Evolutionary conservation across 768 basidiomycete species (phyloP), one percentile per base, ranked within the genome.

Genomic region (Naematelia aurantialba): DNA sequence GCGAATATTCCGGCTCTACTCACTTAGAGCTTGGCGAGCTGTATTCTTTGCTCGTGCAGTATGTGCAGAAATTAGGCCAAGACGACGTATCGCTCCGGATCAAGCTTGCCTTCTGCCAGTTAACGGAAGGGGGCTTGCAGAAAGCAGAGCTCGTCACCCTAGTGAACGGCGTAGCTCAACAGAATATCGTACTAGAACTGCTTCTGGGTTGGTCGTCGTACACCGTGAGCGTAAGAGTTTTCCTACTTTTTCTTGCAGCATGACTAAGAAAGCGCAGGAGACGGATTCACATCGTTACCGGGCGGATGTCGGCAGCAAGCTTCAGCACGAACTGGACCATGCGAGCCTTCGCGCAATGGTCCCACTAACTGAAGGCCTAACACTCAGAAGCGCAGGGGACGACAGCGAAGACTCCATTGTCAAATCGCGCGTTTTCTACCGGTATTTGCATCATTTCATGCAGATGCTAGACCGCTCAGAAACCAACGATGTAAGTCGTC

Each of bases 141-240:
- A 84, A 85, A 22, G 79, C 81, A 2, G 86, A 87, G 56, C 79
- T 81, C 5, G 73, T 89, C 21, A 81, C 52, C 22, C 82, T 22
- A 73, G 87, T 63, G 14, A 88, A 86, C 73, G 87, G 89, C 66
- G 84, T 81, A 60, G 76, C 78, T 55, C 80, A 84, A 13, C 84
- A 89, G 12, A 87, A 89, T 72, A 80, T 81, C 34, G 83, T 91
- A 39, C 80, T 91, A 24, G 89, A 92, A 59, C 81, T 83, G 29
- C 79, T 93, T n/a, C 80, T 87, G 71, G 85, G 87, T 45, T 94
- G 91, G 91, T 84, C 89, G 44, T 81, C 82, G 61, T 81, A 83
- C 52, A 79, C 82, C 5, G 58, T 79, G 14, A 64, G 70, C 58
- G 88, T 88, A 53, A 55, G 84, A 76, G 25, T 29, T 11, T 17